A percentile compares a stretch with the other conserved stretches of the same genome.
Evolutionary conservation across 257 asterid genomes (phyloP).

Genomic region (Solanum tacnaense): DNA sequence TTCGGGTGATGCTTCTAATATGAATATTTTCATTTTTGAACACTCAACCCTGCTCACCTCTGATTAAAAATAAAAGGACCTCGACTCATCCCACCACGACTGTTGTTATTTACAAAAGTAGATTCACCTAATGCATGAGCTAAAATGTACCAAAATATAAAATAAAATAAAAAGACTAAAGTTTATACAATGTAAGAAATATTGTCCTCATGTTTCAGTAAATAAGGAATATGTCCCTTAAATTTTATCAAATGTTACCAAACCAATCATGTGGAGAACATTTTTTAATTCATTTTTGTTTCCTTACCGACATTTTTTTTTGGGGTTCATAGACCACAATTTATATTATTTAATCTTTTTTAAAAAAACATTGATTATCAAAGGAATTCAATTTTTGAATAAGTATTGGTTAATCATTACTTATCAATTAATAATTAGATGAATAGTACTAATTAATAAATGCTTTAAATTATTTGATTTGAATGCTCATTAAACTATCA

Average conservation of each 20-base stretch:
- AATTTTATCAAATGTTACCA: background rate
- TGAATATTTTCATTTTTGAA: too few relatives aligned
- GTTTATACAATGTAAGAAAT: background rate
- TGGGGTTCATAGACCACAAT: background rate
- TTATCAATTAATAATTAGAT: background rate
- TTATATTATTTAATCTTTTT: background rate
- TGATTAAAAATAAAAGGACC: background rate
- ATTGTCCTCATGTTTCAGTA: background rate
- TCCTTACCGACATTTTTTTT: background rate
- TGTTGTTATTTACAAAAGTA: too few relatives aligned
- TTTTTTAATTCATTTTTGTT: background rate
- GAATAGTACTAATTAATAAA: background rate
- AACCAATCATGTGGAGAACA: background rate
- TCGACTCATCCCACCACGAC: background rate
- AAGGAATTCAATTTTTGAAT: background rate
- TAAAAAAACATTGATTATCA: background rate
- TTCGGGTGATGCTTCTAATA: accelerated
- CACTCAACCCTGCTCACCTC: background rate
- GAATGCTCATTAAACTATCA: background rate
- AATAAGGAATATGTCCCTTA: background rate
- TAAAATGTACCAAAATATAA: background rate
- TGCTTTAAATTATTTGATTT: background rate
- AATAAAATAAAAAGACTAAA: background rate
- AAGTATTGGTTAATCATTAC: background rate
- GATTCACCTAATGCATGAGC: background rate